Conservation (phyloP, 164 flowering plant genomes). For the Stephania cephalantha region DNA sequence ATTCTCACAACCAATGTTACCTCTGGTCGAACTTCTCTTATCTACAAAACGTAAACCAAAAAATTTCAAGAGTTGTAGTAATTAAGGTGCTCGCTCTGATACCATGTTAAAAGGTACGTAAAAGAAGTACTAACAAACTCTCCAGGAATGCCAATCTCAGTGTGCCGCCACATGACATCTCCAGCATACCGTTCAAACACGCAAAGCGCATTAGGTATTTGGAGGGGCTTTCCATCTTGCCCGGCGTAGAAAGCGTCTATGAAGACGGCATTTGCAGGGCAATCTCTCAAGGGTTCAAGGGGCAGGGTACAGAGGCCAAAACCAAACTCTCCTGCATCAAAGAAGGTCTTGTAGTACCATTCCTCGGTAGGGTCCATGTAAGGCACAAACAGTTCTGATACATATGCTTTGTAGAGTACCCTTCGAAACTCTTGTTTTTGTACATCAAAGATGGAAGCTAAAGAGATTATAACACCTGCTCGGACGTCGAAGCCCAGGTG, state of each 20-base stretch:
- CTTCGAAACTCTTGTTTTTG: slow-evolving; percentile 28
- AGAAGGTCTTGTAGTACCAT: slow-evolving; percentile 48
- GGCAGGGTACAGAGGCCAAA: slow-evolving; percentile 40
- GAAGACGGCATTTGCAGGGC: slow-evolving; percentile 46
- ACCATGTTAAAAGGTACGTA: neutral
- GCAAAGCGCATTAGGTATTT: slow-evolving; percentile 36
- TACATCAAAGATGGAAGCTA: slow-evolving; percentile 41
- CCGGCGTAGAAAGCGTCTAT: slow-evolving; percentile 38
- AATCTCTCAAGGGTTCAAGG: slow-evolving; percentile 42
- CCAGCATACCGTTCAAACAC: slow-evolving; percentile 54
- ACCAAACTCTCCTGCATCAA: slow-evolving; percentile 64
- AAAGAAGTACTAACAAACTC: slow-evolving; percentile 25
- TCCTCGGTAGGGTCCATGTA: slow-evolving; percentile 63
- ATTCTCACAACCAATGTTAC: slow-evolving; percentile 50
- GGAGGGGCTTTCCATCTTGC: slow-evolving; percentile 33
- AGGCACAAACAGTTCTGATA: slow-evolving; percentile 61
- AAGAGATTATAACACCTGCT: slow-evolving; percentile 49
- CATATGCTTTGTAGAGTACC: slow-evolving; percentile 47
- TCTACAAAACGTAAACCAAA: slow-evolving; percentile 23
- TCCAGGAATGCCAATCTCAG: slow-evolving; percentile 38
- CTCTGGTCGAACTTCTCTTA: slow-evolving; percentile 40
- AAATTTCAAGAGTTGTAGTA: neutral
- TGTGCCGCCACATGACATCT: slow-evolving; percentile 59
- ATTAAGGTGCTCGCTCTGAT: neutral
- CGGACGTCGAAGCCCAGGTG: slow-evolving; percentile 46